Base-by-base conservation (phyloP, 495 filamentous ascomycete genomes). In the Xylaria castorea region DNA sequence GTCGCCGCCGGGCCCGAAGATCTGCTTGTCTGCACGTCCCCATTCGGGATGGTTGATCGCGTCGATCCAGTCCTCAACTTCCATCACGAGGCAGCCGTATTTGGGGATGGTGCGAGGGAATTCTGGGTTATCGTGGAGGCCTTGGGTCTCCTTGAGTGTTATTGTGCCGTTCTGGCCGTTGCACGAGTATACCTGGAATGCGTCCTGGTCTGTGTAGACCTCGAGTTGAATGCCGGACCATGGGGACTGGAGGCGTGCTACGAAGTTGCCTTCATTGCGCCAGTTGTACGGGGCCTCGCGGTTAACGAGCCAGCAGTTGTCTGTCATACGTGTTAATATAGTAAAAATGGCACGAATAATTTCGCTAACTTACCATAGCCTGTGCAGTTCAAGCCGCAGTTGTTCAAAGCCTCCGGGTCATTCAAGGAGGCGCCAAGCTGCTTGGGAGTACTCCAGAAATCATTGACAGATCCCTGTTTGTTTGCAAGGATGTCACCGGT, bases 41-140 rank as follows among this genome's bases (percentile, higher is more conserved):
- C 93, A 95, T 79, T 92, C 83, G 9, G 92, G 92, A 70, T 94
- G 83, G 80, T 94, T 94, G 81, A 95, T 93, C 30, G 84, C 92
- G 76, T 94, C 92, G 76, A 95, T 94, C 89, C 90, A 95, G 77
- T 91, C 88, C 83, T 90, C 81, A 32, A 89, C 87, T 75, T 89
- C 88, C 74, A 94, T 85, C 34, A 94, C 92, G 62, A 93, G 62
- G 77, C 92, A 95, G 34, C 92, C 92, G 77, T 91, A 91, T 81
- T 93, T 82, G 63, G 90, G 83, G 62, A 89, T 86, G 27, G 82
- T 85, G 25, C 87, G 76, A 34, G 83, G 82, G 71, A 84, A 82
- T 12, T 78, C 72, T 5, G 68, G 34, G 57, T 83, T 75, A 74
- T 80, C 78, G 68, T 73, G 68, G 11, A 85, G 64, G 9, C 92